A percentile compares a stretch with the other conserved stretches of the same genome.
These are phyloP conservation scores for Termitomyces sp. DNA, from an alignment of 768 basidiomycete species.

Conservation along the genomic window DNA sequence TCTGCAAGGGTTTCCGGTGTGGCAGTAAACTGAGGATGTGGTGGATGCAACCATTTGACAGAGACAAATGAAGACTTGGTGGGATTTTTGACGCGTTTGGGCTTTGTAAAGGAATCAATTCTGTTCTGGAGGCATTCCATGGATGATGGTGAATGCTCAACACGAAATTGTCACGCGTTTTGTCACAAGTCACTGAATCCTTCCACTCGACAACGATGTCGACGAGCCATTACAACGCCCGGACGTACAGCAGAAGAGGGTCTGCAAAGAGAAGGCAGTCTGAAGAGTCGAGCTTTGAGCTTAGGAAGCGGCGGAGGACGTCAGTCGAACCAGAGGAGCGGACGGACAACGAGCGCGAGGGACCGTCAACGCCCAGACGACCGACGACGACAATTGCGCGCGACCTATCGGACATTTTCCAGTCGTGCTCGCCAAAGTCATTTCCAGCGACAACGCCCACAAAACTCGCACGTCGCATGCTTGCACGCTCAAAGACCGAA, in stretches of 20 bases:
- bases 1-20: constrained; percentile 73
- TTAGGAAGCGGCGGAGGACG: constrained; percentile 22
- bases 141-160: constrained; percentile 13
- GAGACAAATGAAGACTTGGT: constrained; percentile 39
- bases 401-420: constrained; percentile 43
- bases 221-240: constrained; percentile 17
- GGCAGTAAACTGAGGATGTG: constrained; percentile 44
- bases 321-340: constrained; percentile 9
- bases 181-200: constrained; percentile 9
- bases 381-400: constrained; percentile 22
- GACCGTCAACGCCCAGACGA: constrained; percentile 15
- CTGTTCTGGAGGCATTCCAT: constrained; percentile 57
- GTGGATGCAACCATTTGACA: constrained; percentile 78
- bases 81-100: constrained; percentile 55
- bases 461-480: constrained; percentile 65
- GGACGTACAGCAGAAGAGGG: constrained; percentile 31
- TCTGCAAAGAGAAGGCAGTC: constrained; percentile 19
- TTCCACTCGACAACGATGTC: constrained; percentile 1
- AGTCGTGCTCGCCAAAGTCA: constrained; percentile 23
- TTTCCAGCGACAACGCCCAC: constrained; percentile 26
- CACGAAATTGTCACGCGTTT: constrained; percentile 31
- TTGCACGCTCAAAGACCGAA: constrained; percentile 62
- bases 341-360: constrained; percentile 5
- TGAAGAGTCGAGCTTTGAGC: background rate
- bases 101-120: constrained; percentile 62